Percentiles rank a stretch among this genome's conserved stretches.
Conservation (phyloP, 352 stramenopile genomes). For the Elongisporangium undulatum region DNA sequence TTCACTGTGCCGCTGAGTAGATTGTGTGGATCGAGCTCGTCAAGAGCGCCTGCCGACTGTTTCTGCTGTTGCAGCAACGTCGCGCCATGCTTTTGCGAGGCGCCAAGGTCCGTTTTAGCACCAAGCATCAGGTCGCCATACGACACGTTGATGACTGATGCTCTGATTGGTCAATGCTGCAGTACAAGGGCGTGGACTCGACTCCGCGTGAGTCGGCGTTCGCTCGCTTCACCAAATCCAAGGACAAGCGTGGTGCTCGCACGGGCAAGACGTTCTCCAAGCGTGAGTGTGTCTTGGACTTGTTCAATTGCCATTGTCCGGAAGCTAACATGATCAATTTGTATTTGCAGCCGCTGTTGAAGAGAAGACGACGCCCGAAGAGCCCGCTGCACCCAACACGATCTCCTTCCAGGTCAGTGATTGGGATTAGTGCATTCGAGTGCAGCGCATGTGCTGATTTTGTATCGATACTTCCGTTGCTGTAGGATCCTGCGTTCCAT, state of each 20-base stretch:
- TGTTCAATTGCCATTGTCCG: slow-evolving; percentile 4
- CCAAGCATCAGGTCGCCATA: neutral
- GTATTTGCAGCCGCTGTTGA: slow-evolving; percentile 11
- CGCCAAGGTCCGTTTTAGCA: slow-evolving; percentile 34
- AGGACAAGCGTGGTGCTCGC: slow-evolving; percentile 49
- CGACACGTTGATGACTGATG: neutral
- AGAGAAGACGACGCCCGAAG: slow-evolving; percentile 18
- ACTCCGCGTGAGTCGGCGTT: slow-evolving; percentile 42
- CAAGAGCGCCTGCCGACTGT: slow-evolving; percentile 63
- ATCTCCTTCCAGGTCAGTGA: slow-evolving; percentile 50
- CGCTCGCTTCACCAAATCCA: slow-evolving; percentile 48
- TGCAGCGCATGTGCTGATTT: too few species aligned
- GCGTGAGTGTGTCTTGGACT: slow-evolving; percentile 16
- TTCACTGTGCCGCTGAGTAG: slow-evolving; percentile 16
- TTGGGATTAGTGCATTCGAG: neutral
- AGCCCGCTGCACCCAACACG: slow-evolving; percentile 22
- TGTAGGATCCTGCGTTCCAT: slow-evolving; percentile 47
- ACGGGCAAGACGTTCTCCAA: slow-evolving; percentile 70
- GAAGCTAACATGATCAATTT: neutral
- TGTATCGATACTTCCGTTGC: too few species aligned
- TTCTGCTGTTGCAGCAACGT: slow-evolving; percentile 60
- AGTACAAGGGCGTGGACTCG: slow-evolving; percentile 60
- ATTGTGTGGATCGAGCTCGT: slow-evolving; percentile 78
- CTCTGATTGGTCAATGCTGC: neutral
- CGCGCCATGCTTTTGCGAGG: slow-evolving; percentile 49